Evolutionary conservation across 495 filamentous ascomycete genomes (phyloP).

Genomic region (Lepidopterella palustris): DNA sequence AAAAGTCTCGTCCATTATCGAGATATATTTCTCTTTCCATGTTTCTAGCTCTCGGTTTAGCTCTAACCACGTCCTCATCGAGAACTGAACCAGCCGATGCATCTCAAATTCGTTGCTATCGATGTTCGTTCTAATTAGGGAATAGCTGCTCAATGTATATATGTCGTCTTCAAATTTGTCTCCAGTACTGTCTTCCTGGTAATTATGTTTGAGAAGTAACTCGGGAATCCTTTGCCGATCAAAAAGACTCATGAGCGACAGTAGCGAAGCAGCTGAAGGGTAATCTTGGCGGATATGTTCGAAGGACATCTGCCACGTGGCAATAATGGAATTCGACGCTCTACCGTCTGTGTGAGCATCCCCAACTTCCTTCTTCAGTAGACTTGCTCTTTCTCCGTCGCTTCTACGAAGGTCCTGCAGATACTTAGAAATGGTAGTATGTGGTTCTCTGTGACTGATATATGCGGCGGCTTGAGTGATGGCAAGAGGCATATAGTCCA

Average conservation of each 20-base stretch:
- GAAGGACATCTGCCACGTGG: no score
- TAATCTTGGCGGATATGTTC: conserved; percentile 31
- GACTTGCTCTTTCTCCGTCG: conserved; percentile 34
- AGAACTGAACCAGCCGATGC: conserved; percentile 46
- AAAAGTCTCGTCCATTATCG: conserved; percentile 32
- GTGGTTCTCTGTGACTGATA: conserved; percentile 18
- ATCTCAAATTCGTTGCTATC: conserved; percentile 39
- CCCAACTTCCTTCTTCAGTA: conserved; percentile 36
- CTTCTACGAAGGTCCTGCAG: conserved; percentile 36
- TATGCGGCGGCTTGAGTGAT: no score
- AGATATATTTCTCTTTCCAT: conserved; percentile 38
- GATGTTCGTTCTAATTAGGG: conserved; percentile 17
- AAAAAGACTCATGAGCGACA: conserved; percentile 30
- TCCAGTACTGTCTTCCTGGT: background rate
- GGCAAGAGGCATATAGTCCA: no score
- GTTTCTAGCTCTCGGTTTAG: conserved; percentile 34
- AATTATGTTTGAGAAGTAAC: conserved; percentile 10
- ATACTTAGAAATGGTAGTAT: conserved; percentile 35
- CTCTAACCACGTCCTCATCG: conserved; percentile 43
- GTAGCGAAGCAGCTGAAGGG: conserved; percentile 20
- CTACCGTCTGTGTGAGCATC: conserved; percentile 39
- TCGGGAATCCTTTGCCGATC: conserved; percentile 28
- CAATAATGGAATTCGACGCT: no score
- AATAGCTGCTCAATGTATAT: conserved; percentile 14
- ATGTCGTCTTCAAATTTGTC: conserved; percentile 21